These are phyloP conservation scores for Colletotrichum sp. DNA, from an alignment of 2,329 filamentous ascomycete species.

Conservation along the genomic window DNA sequence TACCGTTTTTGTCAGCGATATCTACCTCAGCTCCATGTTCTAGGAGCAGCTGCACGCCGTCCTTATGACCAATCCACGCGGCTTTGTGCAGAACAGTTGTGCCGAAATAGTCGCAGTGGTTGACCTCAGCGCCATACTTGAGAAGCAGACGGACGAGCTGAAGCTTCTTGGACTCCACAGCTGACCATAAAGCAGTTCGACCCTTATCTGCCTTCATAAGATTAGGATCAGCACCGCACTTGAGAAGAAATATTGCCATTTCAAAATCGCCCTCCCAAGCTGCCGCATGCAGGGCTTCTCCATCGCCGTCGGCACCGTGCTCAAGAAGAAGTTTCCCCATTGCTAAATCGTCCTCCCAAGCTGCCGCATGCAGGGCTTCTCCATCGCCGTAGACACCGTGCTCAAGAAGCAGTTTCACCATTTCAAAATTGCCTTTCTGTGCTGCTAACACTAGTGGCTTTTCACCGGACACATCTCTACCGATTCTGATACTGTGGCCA, in stretches of 20 bases:
- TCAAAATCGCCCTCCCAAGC: neutral
- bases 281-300: no score
- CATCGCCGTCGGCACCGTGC: no score
- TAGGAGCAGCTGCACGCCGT: neutral
- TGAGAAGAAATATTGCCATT: no score
- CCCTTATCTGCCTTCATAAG: rapidly evolving
- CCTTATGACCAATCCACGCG: neutral
- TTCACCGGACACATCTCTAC: no score
- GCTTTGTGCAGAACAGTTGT: neutral
- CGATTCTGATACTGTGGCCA: no score
- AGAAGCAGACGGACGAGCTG: neutral
- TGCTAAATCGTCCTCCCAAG: no score
- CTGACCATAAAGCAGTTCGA: neutral
- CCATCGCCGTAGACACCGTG: no score
- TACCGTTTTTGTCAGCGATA: rapidly evolving
- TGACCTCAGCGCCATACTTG: neutral
- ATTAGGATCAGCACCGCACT: neutral
- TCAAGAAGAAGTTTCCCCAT: no score
- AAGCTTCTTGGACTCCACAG: neutral
- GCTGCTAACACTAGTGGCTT: no score
- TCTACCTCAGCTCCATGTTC: rapidly evolving
- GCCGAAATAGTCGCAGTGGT: rapidly evolving
- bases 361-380: no score
- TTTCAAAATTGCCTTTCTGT: no score
- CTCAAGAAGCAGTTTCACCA: no score